Base-by-base conservation (phyloP, 176 grass and related monocot species). In the Neostapfia colusana region DNA sequence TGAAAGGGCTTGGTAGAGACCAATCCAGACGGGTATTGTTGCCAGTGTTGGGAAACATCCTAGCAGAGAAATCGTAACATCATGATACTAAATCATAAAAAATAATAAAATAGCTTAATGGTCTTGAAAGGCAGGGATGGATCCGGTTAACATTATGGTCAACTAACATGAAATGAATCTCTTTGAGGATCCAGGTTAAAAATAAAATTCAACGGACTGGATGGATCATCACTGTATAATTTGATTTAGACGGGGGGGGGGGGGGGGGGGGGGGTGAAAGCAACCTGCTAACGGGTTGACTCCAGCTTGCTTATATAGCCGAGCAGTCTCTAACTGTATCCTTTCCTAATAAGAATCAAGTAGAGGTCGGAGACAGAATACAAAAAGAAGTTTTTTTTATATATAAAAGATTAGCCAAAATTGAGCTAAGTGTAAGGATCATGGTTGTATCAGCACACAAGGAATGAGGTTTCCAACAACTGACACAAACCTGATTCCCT, bases 41-140 rank as follows among this genome's bases (percentile, higher is more conserved):
- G 95, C 95, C 95, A 99, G 85, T 53, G 95, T 99, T 38, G 95
- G 95, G 25, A 99, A 61, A 85, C 95, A 99, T 88, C 95, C 95
- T 99, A 67, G 51, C 12, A 78, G 65, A 85, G 45, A 79, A 35
- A 85, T 2, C 38, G 64, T 44, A 78, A 82, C 1, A 67, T 48
- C 26, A 84, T 36, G 31, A 69, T 16, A 7, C 14, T 56, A n/a
- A 15, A 69, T 69, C 20, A 40, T 13, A 77, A 57, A 55, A 67
- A 4, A 10, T 44, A 69, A 40, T 69, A 35, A 40, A 76, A 63
- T 5, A 61, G 57, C 2, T 51, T 35, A 40, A 27, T 53, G 34
- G 34, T 70, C 63, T 84, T 51, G 8, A 24, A 62, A 35, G 21
- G 15, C 41, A 5, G 12, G 31, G 25, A 78, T 4, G 15, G 2